These are phyloP conservation scores for Trichophyton benhamiae DNA, from an alignment of 2,329 filamentous ascomycete species.

Conservation along the genomic window DNA sequence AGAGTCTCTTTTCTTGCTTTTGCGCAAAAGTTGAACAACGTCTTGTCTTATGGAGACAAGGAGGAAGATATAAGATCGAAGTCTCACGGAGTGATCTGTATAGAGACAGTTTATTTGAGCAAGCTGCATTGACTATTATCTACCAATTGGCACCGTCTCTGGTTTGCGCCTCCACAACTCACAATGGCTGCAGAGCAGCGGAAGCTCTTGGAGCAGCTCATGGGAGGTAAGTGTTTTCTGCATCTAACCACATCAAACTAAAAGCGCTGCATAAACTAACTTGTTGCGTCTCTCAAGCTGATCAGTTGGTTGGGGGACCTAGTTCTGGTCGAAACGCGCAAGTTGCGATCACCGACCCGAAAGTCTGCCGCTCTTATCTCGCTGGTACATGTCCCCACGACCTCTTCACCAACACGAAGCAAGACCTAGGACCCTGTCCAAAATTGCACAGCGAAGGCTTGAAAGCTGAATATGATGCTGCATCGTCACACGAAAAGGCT, in stretches of 20 bases:
- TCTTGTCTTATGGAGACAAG: too few relatives aligned
- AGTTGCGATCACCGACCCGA: conserved; percentile 77
- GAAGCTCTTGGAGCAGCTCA: conserved; percentile 92
- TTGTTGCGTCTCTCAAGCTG: conserved; percentile 23
- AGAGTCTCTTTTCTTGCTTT: background rate
- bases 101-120: background rate
- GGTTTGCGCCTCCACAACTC: background rate
- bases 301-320: conserved; percentile 66
- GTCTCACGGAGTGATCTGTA: background rate
- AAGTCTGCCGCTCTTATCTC: conserved; percentile 89
- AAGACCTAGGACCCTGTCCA: conserved; percentile 81
- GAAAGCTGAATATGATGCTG: conserved; percentile 74
- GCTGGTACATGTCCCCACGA: conserved; percentile 93
- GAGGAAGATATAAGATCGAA: background rate
- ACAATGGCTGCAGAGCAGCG: conserved; percentile 91
- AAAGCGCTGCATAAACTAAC: conserved; percentile 15
- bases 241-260: background rate
- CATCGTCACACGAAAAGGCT: conserved; percentile 58
- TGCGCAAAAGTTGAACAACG: background rate
- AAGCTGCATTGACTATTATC: background rate
- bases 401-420: conserved; percentile 98
- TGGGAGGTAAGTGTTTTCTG: conserved; percentile 38
- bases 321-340: conserved; percentile 63
- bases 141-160: background rate
- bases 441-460: conserved; percentile 80